Percentiles rank a stretch among this genome's conserved stretches.
These are phyloP conservation scores for Citrus hindsii DNA, from an alignment of 345 rosid genomes.

Conservation along the genomic window DNA sequence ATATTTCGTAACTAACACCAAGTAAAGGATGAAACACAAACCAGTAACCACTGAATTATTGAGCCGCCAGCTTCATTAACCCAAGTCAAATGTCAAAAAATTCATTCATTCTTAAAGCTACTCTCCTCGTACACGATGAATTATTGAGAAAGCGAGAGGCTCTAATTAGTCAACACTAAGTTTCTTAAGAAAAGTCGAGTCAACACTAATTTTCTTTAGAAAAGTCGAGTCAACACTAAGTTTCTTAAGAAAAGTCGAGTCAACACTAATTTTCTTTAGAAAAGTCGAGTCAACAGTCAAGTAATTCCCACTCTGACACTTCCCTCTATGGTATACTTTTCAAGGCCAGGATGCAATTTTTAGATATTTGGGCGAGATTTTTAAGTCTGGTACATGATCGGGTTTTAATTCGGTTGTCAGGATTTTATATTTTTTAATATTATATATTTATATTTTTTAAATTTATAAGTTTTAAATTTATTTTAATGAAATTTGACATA, in stretches of 20 bases:
- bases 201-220: too few relatives aligned
- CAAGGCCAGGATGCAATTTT: too few relatives aligned
- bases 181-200: background rate
- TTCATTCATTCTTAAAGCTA: background rate
- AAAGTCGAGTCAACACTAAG: background rate
- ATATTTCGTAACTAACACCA: too few relatives aligned
- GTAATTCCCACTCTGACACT: background rate
- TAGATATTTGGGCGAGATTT: too few relatives aligned
- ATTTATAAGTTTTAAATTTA: too few relatives aligned
- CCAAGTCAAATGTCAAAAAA: background rate
- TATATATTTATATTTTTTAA: too few relatives aligned
- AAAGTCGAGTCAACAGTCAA: background rate
- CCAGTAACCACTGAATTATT: background rate
- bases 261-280: too few relatives aligned
- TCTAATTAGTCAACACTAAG: background rate
- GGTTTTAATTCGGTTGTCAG: too few relatives aligned
- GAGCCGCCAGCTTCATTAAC: conserved; percentile 20
- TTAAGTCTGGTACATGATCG: too few relatives aligned
- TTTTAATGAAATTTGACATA: rapidly evolving
- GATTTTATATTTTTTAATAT: too few relatives aligned
- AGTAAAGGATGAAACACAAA: background rate
- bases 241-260: background rate
- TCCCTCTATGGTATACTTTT: too few relatives aligned
- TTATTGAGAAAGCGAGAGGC: background rate
- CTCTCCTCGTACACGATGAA: background rate